Base-by-base conservation (phyloP, 345 rosid genomes). In the Punica granatum region DNA sequence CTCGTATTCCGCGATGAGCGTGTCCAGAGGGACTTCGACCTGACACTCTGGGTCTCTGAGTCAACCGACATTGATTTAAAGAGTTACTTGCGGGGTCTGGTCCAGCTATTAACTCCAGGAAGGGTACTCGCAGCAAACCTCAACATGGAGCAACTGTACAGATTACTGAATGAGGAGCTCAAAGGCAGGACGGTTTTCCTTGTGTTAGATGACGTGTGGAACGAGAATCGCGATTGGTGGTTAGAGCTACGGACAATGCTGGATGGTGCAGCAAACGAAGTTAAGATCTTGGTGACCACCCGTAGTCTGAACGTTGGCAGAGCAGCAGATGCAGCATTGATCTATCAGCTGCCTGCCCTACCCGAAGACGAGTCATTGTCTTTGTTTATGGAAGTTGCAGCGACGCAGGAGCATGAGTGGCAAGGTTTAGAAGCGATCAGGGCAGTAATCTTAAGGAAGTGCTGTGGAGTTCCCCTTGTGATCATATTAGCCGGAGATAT, bases 391-490 rank as follows among this genome's bases (percentile, higher is more conserved):
- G 12, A 0, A 19, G 31, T 16, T 19, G 69, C 59, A 36, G 1
- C 0, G 15, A 0, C 0, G 3, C 3, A 31, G 6, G 21, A 9
- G 30, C 7, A 10, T 31, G 53, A 8, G 12, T 2, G 0, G 10
- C 42, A 37, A 18, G 33, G 31, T 9, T 0, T 0, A 3, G 0
- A 0, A 36, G 1, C 41, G 13, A 53, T 67, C 8, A 30, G 46
- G 0, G 0, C 31, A 35, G 34, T 48, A n/a, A 67, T 54, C 14
- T 31, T 16, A 10, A 26, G 7, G 12, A 60, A 42, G 0, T 67
- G 70, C 1, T 30, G 2, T 16, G 70, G 63, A 0, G 48, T 53
- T 14, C 70, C 70, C 26, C 37, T 67, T n/a, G 16, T 18, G 7
- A 0, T 54, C 30, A 35, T 8, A 16, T 15, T n/a, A 19, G 1